Base-by-base conservation (phyloP, 2,329 filamentous ascomycete species). In the Cladosporium velox region DNA sequence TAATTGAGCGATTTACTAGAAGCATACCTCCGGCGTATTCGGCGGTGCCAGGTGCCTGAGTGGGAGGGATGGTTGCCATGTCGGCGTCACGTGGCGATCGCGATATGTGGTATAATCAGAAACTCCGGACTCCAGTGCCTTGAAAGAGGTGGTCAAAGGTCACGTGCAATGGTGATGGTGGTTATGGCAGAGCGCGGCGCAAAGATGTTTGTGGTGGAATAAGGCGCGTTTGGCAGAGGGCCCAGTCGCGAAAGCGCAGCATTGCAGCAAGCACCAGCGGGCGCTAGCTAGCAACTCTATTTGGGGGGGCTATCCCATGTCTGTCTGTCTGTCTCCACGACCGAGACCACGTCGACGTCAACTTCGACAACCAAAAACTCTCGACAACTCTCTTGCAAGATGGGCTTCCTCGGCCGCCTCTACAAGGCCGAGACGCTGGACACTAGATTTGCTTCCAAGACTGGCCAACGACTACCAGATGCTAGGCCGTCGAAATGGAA, bases 401-500 rank as follows among this genome's bases (percentile, higher is more conserved):
- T 64, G 61, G 51, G 61, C 26, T 64, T 64, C 61, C 52, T 65
- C 30, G 24, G 34, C 32, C 60, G 59, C 44, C 78, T 89, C 24
- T 90, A 88, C 77, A 87, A 86, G 65, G 83, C 89, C 65, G 86
- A 89, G 72, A 90, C 87, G 26, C 84, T 91, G 71, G 89, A 91
- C 78, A 89, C 87, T 64, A 86, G 89, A 68, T 89, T 96, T 77
- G 85, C 91, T 12, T 87, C 92, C 35, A 86, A 84, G 30, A 87
- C 87, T 11, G 67, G 67, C 71, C 76, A 72, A 64, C 72, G 70
- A 38, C 61, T 75, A 12, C 69, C 75, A 28, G 69, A 70, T 77
- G 77, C 84, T 65, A 83, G 86, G 68, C 86, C 88, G 41, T 86
- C 93, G 52, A 90, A 86, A 88, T 99, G 94, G 94, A 87, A 85